These are phyloP conservation scores for Aquilaria agallochum DNA, from an alignment of 441 rosid species.

Conservation along the genomic window DNA sequence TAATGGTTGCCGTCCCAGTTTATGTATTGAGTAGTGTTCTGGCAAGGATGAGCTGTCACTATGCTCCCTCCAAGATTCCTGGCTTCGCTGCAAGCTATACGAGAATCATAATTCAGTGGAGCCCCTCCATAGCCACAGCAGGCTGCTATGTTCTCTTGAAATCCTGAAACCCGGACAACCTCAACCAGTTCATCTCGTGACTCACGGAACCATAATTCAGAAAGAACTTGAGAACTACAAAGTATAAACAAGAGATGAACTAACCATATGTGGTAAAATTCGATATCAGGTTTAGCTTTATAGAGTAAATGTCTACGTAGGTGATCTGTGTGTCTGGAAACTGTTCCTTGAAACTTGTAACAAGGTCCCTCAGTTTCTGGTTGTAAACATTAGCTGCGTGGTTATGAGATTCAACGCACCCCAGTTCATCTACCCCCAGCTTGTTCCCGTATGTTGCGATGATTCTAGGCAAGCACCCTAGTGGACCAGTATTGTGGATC, in stretches of 20 bases:
- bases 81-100: slow-evolving; percentile 41
- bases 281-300: slow-evolving; percentile 45
- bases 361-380: slow-evolving; percentile 25
- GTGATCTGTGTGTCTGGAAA: slow-evolving; percentile 32
- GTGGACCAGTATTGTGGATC: slow-evolving; percentile 63
- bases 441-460: slow-evolving; percentile 26
- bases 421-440: slow-evolving; percentile 36
- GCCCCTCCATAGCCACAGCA: slow-evolving; percentile 62
- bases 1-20: slow-evolving; percentile 67
- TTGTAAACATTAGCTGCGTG: slow-evolving; percentile 48
- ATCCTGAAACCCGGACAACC: slow-evolving; percentile 25
- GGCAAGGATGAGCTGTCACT: slow-evolving; percentile 32
- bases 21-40: slow-evolving; percentile 33
- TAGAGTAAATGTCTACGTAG: slow-evolving; percentile 44
- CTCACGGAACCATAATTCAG: background rate
- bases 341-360: slow-evolving; percentile 26
- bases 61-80: slow-evolving; percentile 32
- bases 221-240: background rate
- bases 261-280: slow-evolving; percentile 39
- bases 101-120: slow-evolving; percentile 42
- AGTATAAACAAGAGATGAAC: background rate
- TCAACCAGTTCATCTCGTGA: background rate
- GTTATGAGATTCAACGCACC: slow-evolving; percentile 42
- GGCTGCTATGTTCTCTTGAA: slow-evolving; percentile 39
- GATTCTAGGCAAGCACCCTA: slow-evolving; percentile 53